phyloP scores from a whole-genome alignment of 805 yeast species.

The Ogataea corticis region DNA sequence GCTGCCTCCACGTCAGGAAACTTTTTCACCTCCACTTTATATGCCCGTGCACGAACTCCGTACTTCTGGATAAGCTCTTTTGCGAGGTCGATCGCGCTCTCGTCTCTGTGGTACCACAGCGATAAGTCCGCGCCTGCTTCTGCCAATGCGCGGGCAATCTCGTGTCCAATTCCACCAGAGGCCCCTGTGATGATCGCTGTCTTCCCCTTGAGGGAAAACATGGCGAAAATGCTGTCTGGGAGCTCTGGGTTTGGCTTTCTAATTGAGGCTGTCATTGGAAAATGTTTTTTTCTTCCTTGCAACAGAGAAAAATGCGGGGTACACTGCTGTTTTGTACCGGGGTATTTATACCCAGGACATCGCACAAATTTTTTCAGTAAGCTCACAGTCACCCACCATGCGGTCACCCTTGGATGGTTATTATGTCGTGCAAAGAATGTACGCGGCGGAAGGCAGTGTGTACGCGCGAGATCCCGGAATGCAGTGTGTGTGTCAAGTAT shows the following conservation, averaged over 20 bases:
- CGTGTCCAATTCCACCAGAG: constrained; percentile 58
- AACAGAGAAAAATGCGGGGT: too few relatives aligned
- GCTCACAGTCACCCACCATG: constrained; percentile 1
- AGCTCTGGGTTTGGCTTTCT: constrained; percentile 18
- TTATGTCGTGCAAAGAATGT: constrained; percentile 20
- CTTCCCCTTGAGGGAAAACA: constrained; percentile 42
- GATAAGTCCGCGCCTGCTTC: constrained; percentile 47
- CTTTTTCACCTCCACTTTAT: constrained; percentile 36
- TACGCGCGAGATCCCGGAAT: constrained; percentile 18
- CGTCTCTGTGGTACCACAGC: constrained; percentile 36
- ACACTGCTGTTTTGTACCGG: background rate
- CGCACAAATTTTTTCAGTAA: background rate
- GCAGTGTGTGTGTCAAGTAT: constrained; percentile 13
- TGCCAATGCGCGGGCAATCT: constrained; percentile 52
- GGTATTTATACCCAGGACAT: constrained; percentile 1
- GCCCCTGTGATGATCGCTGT: constrained; percentile 54
- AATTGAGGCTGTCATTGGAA: constrained; percentile 13
- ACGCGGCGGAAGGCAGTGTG: constrained; percentile 16
- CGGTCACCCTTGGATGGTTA: background rate
- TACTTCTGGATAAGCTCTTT: constrained; percentile 28
- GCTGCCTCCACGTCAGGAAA: constrained; percentile 32
- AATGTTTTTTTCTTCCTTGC: background rate
- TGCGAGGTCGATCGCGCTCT: constrained; percentile 11
- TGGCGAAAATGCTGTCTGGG: constrained; percentile 20
- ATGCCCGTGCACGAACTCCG: constrained; percentile 23